Evolutionary conservation across 1,284 basidiomycete genomes (phyloP).

Genomic region (Paramarasmius palmivorus): DNA sequence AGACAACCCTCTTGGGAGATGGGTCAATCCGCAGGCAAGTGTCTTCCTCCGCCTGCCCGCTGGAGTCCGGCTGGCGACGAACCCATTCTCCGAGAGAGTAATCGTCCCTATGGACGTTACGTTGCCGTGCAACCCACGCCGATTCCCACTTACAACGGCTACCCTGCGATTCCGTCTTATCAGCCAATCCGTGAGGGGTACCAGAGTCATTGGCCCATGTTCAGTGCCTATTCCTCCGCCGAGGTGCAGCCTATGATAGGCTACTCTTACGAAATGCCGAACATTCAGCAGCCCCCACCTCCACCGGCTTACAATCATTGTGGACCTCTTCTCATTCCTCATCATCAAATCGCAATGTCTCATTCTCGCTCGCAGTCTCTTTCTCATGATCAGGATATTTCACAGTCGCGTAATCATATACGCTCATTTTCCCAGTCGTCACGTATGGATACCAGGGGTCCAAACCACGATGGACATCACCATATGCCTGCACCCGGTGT

Average conservation of each 20-base stretch:
- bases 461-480: not conserved
- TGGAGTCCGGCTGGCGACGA: constrained; percentile 80
- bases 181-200: constrained; percentile 33
- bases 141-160: constrained; percentile 27
- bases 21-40: constrained; percentile 30
- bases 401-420: constrained; percentile 46
- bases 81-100: constrained; percentile 57
- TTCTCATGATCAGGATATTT: constrained; percentile 51
- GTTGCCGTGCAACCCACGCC: constrained; percentile 62
- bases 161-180: constrained; percentile 24
- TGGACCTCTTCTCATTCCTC: constrained; percentile 30
- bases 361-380: constrained; percentile 60
- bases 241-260: constrained; percentile 26
- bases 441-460: constrained; percentile 41
- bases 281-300: constrained; percentile 28
- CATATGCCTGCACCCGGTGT: not conserved
- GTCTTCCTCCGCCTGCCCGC: constrained; percentile 70
- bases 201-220: constrained; percentile 19
- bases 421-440: constrained; percentile 63
- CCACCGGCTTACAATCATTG: constrained; percentile 42
- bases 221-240: constrained; percentile 23
- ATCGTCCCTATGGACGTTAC: constrained; percentile 55
- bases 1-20: constrained; percentile 6
- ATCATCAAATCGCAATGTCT: constrained; percentile 34
- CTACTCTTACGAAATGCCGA: constrained; percentile 37